Base-by-base conservation (phyloP, 2,329 filamentous ascomycete genomes). In the Epichloe amarillans region DNA sequence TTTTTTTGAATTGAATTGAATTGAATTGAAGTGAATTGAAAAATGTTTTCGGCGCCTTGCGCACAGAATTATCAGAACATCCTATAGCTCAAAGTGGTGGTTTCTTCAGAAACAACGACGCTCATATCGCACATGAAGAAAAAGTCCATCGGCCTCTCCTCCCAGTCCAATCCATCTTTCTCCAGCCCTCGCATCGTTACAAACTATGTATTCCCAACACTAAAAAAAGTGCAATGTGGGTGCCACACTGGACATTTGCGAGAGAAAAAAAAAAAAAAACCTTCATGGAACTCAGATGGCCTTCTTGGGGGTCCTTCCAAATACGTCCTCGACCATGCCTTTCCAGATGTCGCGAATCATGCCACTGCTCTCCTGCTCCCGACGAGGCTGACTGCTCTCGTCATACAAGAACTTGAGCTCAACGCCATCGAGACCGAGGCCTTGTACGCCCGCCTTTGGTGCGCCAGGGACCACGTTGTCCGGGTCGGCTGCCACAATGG, bases 391-490 rank as follows among this genome's bases (percentile, higher is more conserved):
- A 62, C 21, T 42, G 56, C 50, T 50, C 54, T 60, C 52, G 36
- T 69, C 64, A 54, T 78, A 73, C 10, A 67, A 67, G 57, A 77
- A 75, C 60, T 74, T 75, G 49, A 82, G 67, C 62, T 78, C 72
- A 5, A 77, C 68, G 45, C 77, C 72, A 60, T 81, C 77, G 7
- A 79, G 59, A 45, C 73, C 72, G 57, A 80, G 73, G n/a, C 72
- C 72, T 59, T 80, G 76, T n/a, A 82, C 70, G 60, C 77, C 75
- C 8, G 74, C 76, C 52, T 83, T 65, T 4, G 77, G 72, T 5
- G 72, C 68, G 2, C 71, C 69, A 3, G 76, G 68, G 3, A 73
- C 61, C 30, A 79, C 74, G 42, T 66, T 64, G 19, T 76, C 76
- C 0, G 79, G 78, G 64, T 80, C 67, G 6, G 72, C 70, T 11